phyloP scores from a whole-genome alignment of 352 stramenopile species.

The Phytophthora citricola region DNA sequence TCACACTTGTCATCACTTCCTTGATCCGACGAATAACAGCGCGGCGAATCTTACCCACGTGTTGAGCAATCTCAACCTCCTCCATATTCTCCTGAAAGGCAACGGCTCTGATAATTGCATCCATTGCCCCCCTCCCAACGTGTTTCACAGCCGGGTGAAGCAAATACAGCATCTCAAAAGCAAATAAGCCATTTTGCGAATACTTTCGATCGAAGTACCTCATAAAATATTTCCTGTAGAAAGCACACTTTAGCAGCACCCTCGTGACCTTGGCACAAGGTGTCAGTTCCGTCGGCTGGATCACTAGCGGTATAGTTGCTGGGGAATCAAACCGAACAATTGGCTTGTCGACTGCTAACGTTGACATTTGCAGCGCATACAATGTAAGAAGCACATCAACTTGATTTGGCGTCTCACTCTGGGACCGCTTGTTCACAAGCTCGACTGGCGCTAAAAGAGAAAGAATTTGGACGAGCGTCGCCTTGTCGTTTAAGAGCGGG shows the following conservation, averaged over 20 bases:
- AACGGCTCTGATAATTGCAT: neutral
- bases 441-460: neutral
- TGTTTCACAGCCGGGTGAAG: neutral
- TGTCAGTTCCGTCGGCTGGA: neutral
- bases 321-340: neutral
- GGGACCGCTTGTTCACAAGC: neutral
- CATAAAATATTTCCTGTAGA: neutral
- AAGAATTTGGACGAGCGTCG: neutral
- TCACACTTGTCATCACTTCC: neutral
- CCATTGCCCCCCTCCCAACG: neutral
- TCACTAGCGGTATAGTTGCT: neutral
- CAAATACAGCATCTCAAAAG: neutral
- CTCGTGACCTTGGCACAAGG: neutral
- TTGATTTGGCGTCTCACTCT: neutral
- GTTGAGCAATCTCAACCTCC: neutral
- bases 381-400: neutral
- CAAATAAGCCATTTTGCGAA: neutral
- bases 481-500: neutral
- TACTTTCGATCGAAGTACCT: neutral
- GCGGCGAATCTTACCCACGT: neutral
- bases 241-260: neutral
- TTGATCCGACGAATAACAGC: neutral
- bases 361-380: neutral
- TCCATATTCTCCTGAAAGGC: neutral
- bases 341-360: neutral